Conservation (phyloP, 179 eudicot species). For the Sideroxylon spinosum region DNA sequence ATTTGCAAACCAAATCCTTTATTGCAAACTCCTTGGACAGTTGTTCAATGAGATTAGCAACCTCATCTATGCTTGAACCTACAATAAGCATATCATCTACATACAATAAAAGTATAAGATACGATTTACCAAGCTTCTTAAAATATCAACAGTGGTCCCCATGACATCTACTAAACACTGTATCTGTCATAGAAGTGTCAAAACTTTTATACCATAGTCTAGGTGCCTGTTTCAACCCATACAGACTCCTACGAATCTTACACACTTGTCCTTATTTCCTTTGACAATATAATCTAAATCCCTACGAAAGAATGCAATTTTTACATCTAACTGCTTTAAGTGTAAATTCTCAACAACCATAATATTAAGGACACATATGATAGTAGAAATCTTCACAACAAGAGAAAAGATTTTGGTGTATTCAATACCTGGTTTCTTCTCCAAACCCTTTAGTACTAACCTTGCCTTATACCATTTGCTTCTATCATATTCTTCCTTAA, state of each 20-base stretch:
- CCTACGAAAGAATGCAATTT: background rate
- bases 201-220: background rate
- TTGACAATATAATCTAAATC: background rate
- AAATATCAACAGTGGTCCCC: too few relatives aligned
- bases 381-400: too few relatives aligned
- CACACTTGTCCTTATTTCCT: background rate
- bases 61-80: background rate
- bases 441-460: background rate
- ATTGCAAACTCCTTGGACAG: background rate
- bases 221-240: background rate
- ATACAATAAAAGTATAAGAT: too few relatives aligned
- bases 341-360: background rate
- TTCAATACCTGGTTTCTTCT: too few relatives aligned
- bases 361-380: too few relatives aligned
- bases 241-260: background rate
- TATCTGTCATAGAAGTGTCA: too few relatives aligned
- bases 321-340: background rate
- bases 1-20: constrained; percentile 1
- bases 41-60: background rate
- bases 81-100: too few relatives aligned
- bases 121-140: too few relatives aligned
- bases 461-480: background rate
- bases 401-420: too few relatives aligned
- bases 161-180: too few relatives aligned
- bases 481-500: background rate